A percentile compares a stretch with the other conserved stretches of the same genome.
Evolutionary conservation across 2,329 filamentous ascomycete species (phyloP).

Genomic region (Cordyceps sp.): DNA sequence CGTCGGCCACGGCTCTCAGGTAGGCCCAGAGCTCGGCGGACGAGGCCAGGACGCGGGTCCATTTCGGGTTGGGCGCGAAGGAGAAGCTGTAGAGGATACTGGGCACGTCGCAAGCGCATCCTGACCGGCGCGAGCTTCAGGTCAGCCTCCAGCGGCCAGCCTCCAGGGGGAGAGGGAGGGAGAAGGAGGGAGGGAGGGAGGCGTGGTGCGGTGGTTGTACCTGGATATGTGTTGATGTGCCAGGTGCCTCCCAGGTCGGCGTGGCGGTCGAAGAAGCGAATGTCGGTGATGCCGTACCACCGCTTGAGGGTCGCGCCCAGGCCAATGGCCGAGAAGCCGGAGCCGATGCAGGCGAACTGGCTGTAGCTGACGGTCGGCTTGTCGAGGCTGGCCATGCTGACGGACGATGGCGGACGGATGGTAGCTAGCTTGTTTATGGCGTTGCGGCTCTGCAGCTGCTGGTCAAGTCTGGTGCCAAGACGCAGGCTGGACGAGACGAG

Average conservation of each 20-base stretch:
- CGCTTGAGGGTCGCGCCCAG: constrained; percentile 41
- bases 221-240: constrained; percentile 45
- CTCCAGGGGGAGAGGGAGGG: neutral
- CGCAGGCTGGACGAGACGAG: no score
- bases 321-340: constrained; percentile 45
- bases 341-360: constrained; percentile 33
- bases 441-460: no score
- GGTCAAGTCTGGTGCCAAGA: no score
- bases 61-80: constrained; percentile 43
- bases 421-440: no score
- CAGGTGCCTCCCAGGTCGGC: constrained; percentile 45
- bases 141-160: no score
- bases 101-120: constrained; percentile 38
- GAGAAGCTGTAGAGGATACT: constrained; percentile 43
- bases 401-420: no score
- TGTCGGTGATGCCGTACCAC: constrained; percentile 38
- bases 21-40: constrained; percentile 40
- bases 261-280: constrained; percentile 43
- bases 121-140: constrained; percentile 2
- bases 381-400: neutral
- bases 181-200: neutral
- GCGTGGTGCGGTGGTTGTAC: no score
- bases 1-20: constrained; percentile 31
- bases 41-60: constrained; percentile 39
- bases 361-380: constrained; percentile 10